These are phyloP conservation scores for Cicer arietinum DNA, from an alignment of 306 rosid genomes.

Conservation along the genomic window DNA sequence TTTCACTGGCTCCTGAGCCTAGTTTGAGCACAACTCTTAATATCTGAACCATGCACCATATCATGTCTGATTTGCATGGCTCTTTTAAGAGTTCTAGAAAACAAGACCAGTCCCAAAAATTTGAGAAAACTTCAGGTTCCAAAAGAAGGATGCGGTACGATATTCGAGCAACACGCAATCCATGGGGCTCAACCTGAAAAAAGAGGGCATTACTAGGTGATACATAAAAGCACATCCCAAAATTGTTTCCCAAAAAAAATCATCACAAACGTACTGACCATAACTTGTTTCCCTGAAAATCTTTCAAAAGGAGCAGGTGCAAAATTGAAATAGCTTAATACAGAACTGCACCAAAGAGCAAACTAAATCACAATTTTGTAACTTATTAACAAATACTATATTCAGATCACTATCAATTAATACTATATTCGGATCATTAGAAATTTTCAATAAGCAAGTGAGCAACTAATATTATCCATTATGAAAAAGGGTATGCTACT, in stretches of 20 bases:
- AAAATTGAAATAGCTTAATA: constrained; percentile 69
- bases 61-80: constrained; percentile 50
- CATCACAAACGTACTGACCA: constrained; percentile 53
- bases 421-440: neutral
- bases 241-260: constrained; percentile 3
- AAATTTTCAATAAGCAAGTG: constrained; percentile 1
- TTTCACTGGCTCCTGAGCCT: constrained; percentile 56
- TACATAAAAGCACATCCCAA: constrained; percentile 5
- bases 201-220: constrained; percentile 2
- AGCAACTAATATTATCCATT: constrained; percentile 3
- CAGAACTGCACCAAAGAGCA: constrained; percentile 59
- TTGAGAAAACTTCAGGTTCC: constrained; percentile 61
- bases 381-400: constrained; percentile 5
- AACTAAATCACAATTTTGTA: constrained; percentile 35
- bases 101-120: constrained; percentile 88
- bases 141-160: constrained; percentile 75
- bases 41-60: constrained; percentile 75
- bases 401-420: neutral
- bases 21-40: constrained; percentile 59
- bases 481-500: constrained; percentile 7
- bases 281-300: constrained; percentile 45
- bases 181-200: constrained; percentile 50
- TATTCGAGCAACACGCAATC: constrained; percentile 55
- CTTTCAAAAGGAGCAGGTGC: constrained; percentile 91
- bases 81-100: constrained; percentile 58